Percentiles rank a stretch among this genome's conserved stretches.
These are phyloP conservation scores for Cystobasidium ongulense DNA, from an alignment of 768 basidiomycete genomes.

Conservation along the genomic window DNA sequence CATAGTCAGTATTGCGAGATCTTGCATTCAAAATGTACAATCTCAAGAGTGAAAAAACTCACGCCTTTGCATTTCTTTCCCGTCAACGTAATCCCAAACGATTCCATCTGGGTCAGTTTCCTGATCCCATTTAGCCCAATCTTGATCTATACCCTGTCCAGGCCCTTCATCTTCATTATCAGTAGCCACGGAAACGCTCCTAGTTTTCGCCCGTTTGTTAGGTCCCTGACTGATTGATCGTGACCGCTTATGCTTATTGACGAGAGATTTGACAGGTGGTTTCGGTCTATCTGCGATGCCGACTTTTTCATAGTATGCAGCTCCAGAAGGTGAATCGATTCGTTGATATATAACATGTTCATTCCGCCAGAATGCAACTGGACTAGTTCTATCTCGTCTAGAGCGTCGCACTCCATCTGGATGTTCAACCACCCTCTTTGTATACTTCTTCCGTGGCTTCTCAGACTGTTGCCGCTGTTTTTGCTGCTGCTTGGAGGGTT, in stretches of 20 bases:
- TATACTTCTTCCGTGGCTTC: not conserved
- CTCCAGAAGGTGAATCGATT: slow-evolving; percentile 49
- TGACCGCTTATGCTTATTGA: not conserved
- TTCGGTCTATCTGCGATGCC: slow-evolving; percentile 48
- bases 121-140: slow-evolving; percentile 43
- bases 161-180: slow-evolving; percentile 28
- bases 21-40: not conserved
- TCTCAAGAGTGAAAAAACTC: slow-evolving; percentile 44
- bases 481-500: slow-evolving; percentile 18
- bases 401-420: slow-evolving; percentile 60
- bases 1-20: slow-evolving; percentile 16
- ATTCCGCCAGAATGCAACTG: slow-evolving; percentile 86
- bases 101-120: slow-evolving; percentile 59
- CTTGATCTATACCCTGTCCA: slow-evolving; percentile 33
- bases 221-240: slow-evolving; percentile 12
- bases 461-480: not conserved
- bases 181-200: slow-evolving; percentile 28
- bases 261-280: not conserved
- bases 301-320: slow-evolving; percentile 53
- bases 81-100: slow-evolving; percentile 60
- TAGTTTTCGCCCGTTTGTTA: slow-evolving; percentile 28
- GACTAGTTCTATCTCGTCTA: slow-evolving; percentile 58
- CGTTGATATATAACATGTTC: slow-evolving; percentile 79
- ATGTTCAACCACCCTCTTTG: slow-evolving; percentile 1
- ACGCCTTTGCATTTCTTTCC: slow-evolving; percentile 64